Percentiles rank a stretch among this genome's conserved stretches.
phyloP scores from a whole-genome alignment of 768 basidiomycete species.

The Hydnum rufescens region DNA sequence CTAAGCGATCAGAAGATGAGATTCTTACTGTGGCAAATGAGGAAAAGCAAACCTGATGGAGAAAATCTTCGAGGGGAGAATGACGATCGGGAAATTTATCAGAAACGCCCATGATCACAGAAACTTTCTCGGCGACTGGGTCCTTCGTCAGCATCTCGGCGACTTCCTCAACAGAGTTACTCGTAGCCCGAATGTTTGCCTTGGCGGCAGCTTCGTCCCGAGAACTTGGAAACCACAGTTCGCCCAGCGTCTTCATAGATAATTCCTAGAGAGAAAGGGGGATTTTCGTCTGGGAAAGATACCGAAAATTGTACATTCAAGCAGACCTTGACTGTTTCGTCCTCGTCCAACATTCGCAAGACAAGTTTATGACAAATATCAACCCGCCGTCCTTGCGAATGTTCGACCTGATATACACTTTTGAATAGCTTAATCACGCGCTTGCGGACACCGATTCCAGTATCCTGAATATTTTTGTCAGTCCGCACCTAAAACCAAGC shows the following conservation, averaged over 20 bases:
- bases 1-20: constrained; percentile 10
- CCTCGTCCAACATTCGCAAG: constrained; percentile 74
- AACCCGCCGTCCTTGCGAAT: constrained; percentile 36
- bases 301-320: too few species aligned
- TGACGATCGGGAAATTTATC: constrained; percentile 67
- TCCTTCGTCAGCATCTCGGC: too few species aligned
- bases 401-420: constrained; percentile 50
- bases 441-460: constrained; percentile 83
- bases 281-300: not conserved
- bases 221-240: constrained; percentile 81
- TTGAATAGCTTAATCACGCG: constrained; percentile 90
- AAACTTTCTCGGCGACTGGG: too few species aligned
- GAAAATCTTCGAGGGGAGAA: constrained; percentile 62
- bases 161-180: too few species aligned
- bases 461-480: constrained; percentile 37
- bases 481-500: not conserved
- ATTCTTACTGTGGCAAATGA: not conserved
- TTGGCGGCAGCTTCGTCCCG: too few species aligned
- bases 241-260: constrained; percentile 74
- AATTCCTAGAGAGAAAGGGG: too few species aligned
- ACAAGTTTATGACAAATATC: constrained; percentile 75
- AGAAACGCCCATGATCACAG: constrained; percentile 71
- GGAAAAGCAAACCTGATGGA: constrained; percentile 33
- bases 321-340: constrained; percentile 65
- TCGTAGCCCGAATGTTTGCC: too few species aligned